Evolutionary conservation across 2,329 filamentous ascomycete species (phyloP).

Genomic region (Furcasterigmium sp.): DNA sequence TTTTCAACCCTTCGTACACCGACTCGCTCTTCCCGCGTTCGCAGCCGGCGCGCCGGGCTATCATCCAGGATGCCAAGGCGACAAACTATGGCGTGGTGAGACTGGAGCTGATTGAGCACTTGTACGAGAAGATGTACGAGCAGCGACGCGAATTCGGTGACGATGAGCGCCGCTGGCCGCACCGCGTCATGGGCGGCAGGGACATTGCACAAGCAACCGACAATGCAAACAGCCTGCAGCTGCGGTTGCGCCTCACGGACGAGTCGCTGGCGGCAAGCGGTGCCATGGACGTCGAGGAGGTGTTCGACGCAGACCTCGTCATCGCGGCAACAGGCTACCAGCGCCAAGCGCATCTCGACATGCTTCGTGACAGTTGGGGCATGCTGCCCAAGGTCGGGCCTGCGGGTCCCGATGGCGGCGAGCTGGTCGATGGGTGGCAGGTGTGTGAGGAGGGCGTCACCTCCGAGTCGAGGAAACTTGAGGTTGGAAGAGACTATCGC

Average conservation of each 20-base stretch:
- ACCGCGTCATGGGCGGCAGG: constrained; percentile 69
- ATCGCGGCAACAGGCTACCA: constrained; percentile 86
- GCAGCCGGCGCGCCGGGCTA: constrained; percentile 51
- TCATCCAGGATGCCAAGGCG: constrained; percentile 65
- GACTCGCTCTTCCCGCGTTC: constrained; percentile 69
- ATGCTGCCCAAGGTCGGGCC: constrained; percentile 51
- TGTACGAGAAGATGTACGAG: constrained; percentile 84
- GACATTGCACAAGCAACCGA: constrained; percentile 56
- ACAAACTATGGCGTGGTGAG: constrained; percentile 96
- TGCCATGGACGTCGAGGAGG: constrained; percentile 43
- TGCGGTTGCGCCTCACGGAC: constrained; percentile 49
- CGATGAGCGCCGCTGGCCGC: constrained; percentile 72
- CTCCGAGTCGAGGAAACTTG: constrained; percentile 42
- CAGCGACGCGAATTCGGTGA: constrained; percentile 67
- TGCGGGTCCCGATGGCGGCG: constrained; percentile 4
- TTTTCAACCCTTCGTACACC: constrained; percentile 81
- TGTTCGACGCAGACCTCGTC: constrained; percentile 71
- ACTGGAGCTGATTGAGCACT: constrained; percentile 79
- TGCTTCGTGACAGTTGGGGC: constrained; percentile 62
- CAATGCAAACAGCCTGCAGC: constrained; percentile 42
- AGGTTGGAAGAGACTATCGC: constrained; percentile 72
- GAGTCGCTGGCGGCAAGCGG: constrained; percentile 24
- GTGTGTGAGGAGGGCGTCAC: constrained; percentile 11
- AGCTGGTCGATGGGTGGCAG: constrained; percentile 32
- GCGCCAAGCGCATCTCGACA: constrained; percentile 70